Evolutionary conservation across 345 rosid genomes (phyloP), one percentile per base, ranked within the genome.

Genomic region (Rhizophora apiculata): DNA sequence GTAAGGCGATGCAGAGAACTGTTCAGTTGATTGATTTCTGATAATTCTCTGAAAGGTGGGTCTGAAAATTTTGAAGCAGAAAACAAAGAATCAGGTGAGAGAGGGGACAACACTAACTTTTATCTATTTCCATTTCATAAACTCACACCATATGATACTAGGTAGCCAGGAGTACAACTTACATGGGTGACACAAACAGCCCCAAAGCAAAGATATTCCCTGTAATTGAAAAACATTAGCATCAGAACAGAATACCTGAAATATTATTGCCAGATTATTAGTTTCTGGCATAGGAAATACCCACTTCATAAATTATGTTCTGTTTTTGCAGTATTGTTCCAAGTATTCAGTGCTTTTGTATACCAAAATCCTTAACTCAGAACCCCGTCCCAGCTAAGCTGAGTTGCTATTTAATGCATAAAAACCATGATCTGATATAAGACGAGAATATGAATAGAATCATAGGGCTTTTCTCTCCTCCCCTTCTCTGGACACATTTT

Each of bases 171-270:
- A 77, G 60, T 31, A 58, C 51, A 68, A 79, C 90, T 83, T 82
- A 90, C 96, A 90, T 82, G 43, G 96, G 96, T 48, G 98, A 93
- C 58, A 88, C 73, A 65, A 93, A 93, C 26, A 93, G 79, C 58
- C 95, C 98, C 31, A 93, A 78, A 36, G 98, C 96, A 68, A 86
- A 90, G 65, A 93, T 66, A 77, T 93, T 90, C 70, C 98, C 96
- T 92, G 88, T 64, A 87, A 84, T 36, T 59, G 24, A 30, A 58
- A 53, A 62, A 51, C 26, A 72, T n/a, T 53, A 58, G 39, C 65
- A 49, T 60, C 32, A 71, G 36, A 61, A 10, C 56, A 32, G 26
- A 56, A 56, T 15, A 8, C 10, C 30, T 21, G 60, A 56, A 56
- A 56, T 10, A 56, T 43, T 43, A 43, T 11, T 43, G 49, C 49